A percentile compares a stretch with the other conserved stretches of the same genome.
phyloP scores from a whole-genome alignment of 352 stramenopile species.

The Plasmopara viticola region DNA sequence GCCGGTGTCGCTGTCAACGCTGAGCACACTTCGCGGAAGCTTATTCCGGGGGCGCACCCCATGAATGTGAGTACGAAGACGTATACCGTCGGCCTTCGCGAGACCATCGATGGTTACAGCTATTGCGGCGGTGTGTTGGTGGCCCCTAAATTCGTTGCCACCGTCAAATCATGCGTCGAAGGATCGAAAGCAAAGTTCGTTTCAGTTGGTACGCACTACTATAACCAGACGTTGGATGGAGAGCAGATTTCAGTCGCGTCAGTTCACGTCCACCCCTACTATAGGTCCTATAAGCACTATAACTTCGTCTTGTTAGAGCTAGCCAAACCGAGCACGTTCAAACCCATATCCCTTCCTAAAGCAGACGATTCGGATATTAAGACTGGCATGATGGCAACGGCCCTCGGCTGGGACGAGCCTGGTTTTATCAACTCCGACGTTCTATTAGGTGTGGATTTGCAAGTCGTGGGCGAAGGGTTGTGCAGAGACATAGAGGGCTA shows the following conservation, averaged over 20 bases:
- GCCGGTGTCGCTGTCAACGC: not conserved
- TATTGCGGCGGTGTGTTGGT: not conserved
- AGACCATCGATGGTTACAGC: constrained; percentile 8
- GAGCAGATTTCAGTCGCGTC: constrained; percentile 16
- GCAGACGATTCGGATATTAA: not conserved
- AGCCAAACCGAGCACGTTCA: constrained; percentile 1
- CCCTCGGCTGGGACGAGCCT: not conserved
- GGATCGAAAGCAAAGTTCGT: not conserved
- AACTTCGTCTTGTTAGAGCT: constrained; percentile 1
- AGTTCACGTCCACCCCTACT: constrained; percentile 3
- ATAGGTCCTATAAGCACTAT: not conserved
- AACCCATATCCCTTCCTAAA: not conserved
- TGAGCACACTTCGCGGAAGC: constrained; percentile 8
- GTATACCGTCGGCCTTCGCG: constrained; percentile 23
- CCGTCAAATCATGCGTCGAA: too few species aligned
- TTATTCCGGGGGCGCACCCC: constrained; percentile 30
- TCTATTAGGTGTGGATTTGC: too few species aligned
- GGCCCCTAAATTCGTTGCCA: not conserved
- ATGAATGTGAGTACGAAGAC: constrained; percentile 29
- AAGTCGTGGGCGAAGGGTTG: too few species aligned
- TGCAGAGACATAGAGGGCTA: too few species aligned
- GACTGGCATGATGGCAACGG: not conserved
- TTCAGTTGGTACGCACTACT: constrained; percentile 8
- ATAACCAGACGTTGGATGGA: constrained; percentile 12
- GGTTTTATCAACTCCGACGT: not conserved